Evolutionary conservation across 306 rosid species (phyloP), one percentile per base, ranked within the genome.

Genomic region (Prinsepia uniflora): DNA sequence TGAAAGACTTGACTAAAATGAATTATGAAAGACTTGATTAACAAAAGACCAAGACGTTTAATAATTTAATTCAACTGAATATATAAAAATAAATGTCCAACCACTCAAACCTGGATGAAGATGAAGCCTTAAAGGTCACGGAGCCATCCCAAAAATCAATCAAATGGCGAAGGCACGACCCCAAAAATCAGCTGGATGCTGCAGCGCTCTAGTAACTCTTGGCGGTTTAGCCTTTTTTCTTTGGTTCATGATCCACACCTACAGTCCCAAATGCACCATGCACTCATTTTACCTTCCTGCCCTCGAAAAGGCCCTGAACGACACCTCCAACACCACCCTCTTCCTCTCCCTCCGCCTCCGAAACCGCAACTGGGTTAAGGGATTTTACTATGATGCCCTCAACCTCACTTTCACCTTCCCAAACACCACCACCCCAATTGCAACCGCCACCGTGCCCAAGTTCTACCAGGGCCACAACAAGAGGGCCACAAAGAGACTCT

Each of bases 401-500:
- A 74, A 43, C 7, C 74, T 94, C 64, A 63, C 22, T 4, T 76
- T 94, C 46, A 72, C 64, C 17, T 71, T 46, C 0, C 69, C 69
- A 24, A 2, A 45, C 45, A 8, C 24, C 46, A 45, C 0, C 7
- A 6, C 41, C 20, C 42, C 24, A 9, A 50, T 89, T 0, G 86
- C 80, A 9, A 75, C 79, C 41, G 9, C 46, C 18, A 78, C 70
- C 6, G 47, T 85, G 15, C 2, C 6, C 0, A 45, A 47, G 5
- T 94, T 94, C 74, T 82, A 87, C 49, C 98, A 94, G 79, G 98
- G 98, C 6, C 90, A 86, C 79, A n/a, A 80, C 30, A 90, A 90
- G 83, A 81, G 42, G 60, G 95, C 96, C 3, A 45, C 0, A 15
- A 90, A 78, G 74, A 24, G 30, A 24, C 30, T 24, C 30, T 0